phyloP scores from a whole-genome alignment of 768 basidiomycete genomes.

The Collybia sordida region DNA sequence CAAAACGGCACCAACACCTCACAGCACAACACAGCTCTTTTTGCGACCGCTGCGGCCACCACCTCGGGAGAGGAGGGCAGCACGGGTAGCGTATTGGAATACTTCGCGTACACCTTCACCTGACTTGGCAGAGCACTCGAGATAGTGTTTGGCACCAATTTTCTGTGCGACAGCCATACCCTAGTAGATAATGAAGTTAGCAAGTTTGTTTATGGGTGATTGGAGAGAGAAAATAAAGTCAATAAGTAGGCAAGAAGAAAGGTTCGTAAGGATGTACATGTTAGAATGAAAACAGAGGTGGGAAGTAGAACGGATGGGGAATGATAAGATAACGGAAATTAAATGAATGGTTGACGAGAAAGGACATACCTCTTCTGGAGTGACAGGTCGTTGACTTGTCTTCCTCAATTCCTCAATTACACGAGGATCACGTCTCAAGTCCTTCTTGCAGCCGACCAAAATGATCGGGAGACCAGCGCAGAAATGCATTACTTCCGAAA shows the following conservation, averaged over 20 bases:
- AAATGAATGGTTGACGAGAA: not conserved
- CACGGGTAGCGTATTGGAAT: slow-evolving; percentile 96
- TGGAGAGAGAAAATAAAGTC: no score
- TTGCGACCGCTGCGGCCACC: slow-evolving; percentile 16
- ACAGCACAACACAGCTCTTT: slow-evolving; percentile 15
- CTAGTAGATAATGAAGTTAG: slow-evolving; percentile 34
- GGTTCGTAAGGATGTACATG: no score
- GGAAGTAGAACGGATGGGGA: not conserved
- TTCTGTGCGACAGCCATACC: slow-evolving; percentile 94
- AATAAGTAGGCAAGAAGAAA: no score
- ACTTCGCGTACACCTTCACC: slow-evolving; percentile 98
- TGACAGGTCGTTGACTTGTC: slow-evolving; percentile 93
- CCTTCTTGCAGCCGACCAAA: slow-evolving; percentile 99
- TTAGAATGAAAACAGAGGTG: not conserved
- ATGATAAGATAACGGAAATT: no score
- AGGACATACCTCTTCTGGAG: slow-evolving; percentile 78
- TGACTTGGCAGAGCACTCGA: slow-evolving; percentile 95
- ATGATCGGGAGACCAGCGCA: slow-evolving; percentile 93
- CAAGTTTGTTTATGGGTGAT: no score
- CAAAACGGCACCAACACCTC: no score
- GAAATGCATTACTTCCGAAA: slow-evolving; percentile 98
- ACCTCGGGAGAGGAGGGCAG: slow-evolving; percentile 63
- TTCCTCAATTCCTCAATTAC: slow-evolving; percentile 93
- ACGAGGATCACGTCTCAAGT: slow-evolving; percentile 89
- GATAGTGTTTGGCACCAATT: slow-evolving; percentile 95